phyloP scores from a whole-genome alignment of 495 filamentous ascomycete species.

The Paragyromitra xinjiangensis region DNA sequence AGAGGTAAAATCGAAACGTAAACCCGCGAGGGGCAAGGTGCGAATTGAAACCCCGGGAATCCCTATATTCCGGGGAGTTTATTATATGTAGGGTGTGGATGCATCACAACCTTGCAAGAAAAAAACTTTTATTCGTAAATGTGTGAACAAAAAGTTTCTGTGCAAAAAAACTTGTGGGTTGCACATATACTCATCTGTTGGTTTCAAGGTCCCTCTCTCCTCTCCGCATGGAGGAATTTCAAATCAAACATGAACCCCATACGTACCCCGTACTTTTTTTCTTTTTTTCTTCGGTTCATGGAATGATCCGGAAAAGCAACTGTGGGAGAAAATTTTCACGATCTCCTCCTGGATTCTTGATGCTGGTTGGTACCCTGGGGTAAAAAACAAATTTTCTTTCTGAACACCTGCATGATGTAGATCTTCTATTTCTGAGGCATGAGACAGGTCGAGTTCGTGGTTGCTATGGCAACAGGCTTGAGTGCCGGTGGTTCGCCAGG shows the following conservation, averaged over 20 bases:
- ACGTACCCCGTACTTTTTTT: constrained; percentile 15
- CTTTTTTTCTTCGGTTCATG: constrained; percentile 8
- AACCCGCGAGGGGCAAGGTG: constrained; percentile 13
- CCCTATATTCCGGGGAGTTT: neutral
- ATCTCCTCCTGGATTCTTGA: constrained; percentile 29
- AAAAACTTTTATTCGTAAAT: constrained; percentile 15
- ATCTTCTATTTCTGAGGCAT: constrained; percentile 8
- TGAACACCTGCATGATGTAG: constrained; percentile 16
- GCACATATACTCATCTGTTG: constrained; percentile 2
- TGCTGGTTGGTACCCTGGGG: neutral
- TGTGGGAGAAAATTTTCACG: constrained; percentile 19
- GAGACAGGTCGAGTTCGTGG: neutral
- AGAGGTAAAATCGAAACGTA: constrained; percentile 41
- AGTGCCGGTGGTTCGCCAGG: neutral
- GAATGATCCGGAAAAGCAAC: constrained; percentile 16
- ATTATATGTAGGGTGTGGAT: constrained; percentile 1
- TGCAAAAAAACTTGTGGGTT: constrained; percentile 6
- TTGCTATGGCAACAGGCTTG: constrained; percentile 11
- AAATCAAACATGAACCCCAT: constrained; percentile 13
- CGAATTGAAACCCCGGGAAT: neutral
- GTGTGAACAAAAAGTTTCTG: constrained; percentile 24
- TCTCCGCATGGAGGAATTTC: constrained; percentile 5
- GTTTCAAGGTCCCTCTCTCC: neutral
- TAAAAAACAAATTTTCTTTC: constrained; percentile 11
- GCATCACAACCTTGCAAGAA: neutral